Conservation (phyloP, 192 early-diverging fungal genomes). For the Backusella westeae region DNA sequence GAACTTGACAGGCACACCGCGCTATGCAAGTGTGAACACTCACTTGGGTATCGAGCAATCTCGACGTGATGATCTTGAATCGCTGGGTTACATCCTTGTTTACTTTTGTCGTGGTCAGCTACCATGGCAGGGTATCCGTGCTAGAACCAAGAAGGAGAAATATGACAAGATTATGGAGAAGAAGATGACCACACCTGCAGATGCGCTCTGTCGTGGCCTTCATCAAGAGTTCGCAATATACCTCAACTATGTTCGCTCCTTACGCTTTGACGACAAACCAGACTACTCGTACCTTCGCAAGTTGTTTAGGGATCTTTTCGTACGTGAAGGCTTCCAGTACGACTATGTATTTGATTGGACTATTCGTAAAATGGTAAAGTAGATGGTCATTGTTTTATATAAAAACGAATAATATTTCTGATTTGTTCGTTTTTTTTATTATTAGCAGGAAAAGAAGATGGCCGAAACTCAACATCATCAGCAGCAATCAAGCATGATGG, state of each 20-base stretch:
- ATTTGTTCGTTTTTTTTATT: neutral
- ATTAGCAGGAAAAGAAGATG: constrained; percentile 32
- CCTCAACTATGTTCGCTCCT: constrained; percentile 78
- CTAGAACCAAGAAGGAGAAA: constrained; percentile 90
- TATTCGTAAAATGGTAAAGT: constrained; percentile 62
- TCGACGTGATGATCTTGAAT: constrained; percentile 87
- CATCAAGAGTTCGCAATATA: constrained; percentile 88
- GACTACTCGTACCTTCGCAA: constrained; percentile 89
- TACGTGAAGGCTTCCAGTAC: constrained; percentile 80
- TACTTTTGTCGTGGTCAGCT: constrained; percentile 89
- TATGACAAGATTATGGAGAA: constrained; percentile 95
- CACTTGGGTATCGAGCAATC: constrained; percentile 85
- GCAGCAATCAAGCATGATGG: neutral
- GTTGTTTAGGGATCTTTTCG: constrained; percentile 84
- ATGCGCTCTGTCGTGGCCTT: constrained; percentile 78
- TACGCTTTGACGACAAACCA: constrained; percentile 88
- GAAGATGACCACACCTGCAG: constrained; percentile 89
- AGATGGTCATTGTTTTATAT: neutral
- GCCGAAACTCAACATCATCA: constrained; percentile 7
- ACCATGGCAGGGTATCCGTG: constrained; percentile 91
- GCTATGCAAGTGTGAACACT: constrained; percentile 90
- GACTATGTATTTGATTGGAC: constrained; percentile 95
- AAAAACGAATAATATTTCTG: neutral
- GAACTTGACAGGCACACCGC: constrained; percentile 88
- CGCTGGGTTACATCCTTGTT: constrained; percentile 86